Base-by-base conservation (phyloP, 164 flowering plant genomes). In the Sextonia rubra region DNA sequence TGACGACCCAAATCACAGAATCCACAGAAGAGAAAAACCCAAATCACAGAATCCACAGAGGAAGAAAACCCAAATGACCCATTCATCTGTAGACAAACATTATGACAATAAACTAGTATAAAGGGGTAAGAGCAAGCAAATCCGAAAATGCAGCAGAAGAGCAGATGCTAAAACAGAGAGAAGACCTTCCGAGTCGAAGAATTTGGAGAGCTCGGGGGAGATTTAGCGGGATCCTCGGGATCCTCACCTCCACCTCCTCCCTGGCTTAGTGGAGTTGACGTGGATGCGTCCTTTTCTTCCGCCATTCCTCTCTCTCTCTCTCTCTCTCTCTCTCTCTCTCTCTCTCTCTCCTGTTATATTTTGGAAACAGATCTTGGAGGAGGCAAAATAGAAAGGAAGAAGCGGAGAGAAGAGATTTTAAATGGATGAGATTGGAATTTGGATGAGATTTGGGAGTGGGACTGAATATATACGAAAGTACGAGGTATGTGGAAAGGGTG, bases 121-220 rank as follows among this genome's bases (percentile, higher is more conserved):
- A 37, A 37, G 44, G 44, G 44, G 20, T 14, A 52, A 52, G 58
- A 52, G n/a, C 17, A 52, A 52, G 17, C 20, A 52, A 52, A 52
- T 52, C 58, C 58, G n/a, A 20, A 52, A 52, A 15, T 52, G n/a
- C n/a, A 52, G n/a, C 17, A 37, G 44, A 37, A 5, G 44, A 52
- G n/a, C 17, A 37, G 44, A 37, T 37, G 44, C n/a, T 52, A 52
- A 52, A 52, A 52, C 12, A 18, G n/a, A 52, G 58, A 52, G n/a
- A 12, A 2, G 72, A 91, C 97, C 92, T 88, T 83, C 22, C 94
- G 90, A 73, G 97, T 85, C 71, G 91, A 85, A 37, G 94, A 87
- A 81, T 80, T 82, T 24, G 89, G 83, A 29, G 97, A 82, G 73
- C 58, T 66, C 0, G 90, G 87, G 15, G 87, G 89, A 71, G 90